Conservation (phyloP, 192 early-diverging fungal species). For the Mortierella alpina region DNA sequence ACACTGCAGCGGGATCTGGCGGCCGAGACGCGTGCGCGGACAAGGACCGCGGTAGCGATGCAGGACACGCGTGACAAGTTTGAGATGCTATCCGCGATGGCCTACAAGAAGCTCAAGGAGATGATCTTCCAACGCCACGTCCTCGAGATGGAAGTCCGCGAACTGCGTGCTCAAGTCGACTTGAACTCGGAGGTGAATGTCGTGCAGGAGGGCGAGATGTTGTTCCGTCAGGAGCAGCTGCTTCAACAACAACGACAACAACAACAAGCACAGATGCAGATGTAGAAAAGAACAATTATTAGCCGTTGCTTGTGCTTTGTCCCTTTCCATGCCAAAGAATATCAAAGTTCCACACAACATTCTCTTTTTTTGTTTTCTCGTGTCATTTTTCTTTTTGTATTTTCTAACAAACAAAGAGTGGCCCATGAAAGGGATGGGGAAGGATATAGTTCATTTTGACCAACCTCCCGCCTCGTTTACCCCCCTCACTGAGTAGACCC, state of each 20-base stretch:
- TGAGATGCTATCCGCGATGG: constrained; percentile 58
- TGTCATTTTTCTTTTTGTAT: too few species aligned
- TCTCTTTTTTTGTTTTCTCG: too few species aligned
- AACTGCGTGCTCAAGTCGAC: constrained; percentile 39
- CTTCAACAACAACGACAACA: constrained; percentile 28
- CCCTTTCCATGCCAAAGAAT: neutral
- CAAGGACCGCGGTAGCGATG: constrained; percentile 51
- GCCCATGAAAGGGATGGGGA: too few species aligned
- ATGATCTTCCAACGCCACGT: constrained; percentile 53
- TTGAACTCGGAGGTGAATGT: constrained; percentile 9
- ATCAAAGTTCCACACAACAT: too few species aligned
- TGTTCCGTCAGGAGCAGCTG: constrained; percentile 29
- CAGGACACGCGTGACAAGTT: constrained; percentile 62
- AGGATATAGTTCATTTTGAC: too few species aligned
- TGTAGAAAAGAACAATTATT: too few species aligned
- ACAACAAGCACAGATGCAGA: neutral
- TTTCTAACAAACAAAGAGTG: too few species aligned
- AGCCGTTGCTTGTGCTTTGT: too few species aligned
- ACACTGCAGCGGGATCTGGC: constrained; percentile 34
- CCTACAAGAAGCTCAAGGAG: constrained; percentile 62
- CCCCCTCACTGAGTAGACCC: neutral
- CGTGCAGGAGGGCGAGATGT: constrained; percentile 24
- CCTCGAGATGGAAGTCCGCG: constrained; percentile 40
- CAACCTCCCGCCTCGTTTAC: too few species aligned
- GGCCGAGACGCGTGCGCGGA: constrained; percentile 35